These are phyloP conservation scores for Cladorrhinum samala DNA, from an alignment of 495 filamentous ascomycete species.

Conservation along the genomic window DNA sequence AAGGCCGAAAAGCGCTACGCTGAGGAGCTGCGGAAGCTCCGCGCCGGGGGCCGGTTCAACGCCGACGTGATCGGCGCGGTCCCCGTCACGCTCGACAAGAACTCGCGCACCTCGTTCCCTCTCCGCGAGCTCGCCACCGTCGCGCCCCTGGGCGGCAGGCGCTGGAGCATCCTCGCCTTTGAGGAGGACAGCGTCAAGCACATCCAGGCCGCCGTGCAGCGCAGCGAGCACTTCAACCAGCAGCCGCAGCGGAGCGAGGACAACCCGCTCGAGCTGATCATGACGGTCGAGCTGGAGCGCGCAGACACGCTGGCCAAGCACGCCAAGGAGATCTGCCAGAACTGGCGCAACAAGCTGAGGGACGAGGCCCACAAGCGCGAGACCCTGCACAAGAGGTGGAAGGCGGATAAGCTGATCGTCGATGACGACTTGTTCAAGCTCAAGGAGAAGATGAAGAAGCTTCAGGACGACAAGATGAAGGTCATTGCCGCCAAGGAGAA, in stretches of 20 bases:
- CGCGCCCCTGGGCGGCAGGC: conserved; percentile 62
- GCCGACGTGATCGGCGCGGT: conserved; percentile 59
- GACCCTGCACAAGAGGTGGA: conserved; percentile 61
- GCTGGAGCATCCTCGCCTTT: conserved; percentile 56
- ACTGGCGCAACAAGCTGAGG: conserved; percentile 55
- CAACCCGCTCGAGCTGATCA: conserved; percentile 63
- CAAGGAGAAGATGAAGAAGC: conserved; percentile 64
- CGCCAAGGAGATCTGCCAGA: conserved; percentile 49
- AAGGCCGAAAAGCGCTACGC: conserved; percentile 50
- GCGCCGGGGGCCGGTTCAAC: conserved; percentile 57
- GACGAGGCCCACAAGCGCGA: conserved; percentile 48
- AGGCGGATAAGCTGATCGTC: conserved; percentile 48
- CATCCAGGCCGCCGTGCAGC: conserved; percentile 62
- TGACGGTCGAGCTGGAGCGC: conserved; percentile 59
- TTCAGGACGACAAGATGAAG: conserved; percentile 61
- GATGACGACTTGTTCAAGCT: conserved; percentile 65
- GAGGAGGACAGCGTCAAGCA: conserved; percentile 59
- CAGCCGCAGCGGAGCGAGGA: conserved; percentile 65
- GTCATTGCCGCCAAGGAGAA: conserved; percentile 67
- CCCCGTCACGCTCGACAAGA: conserved; percentile 53
- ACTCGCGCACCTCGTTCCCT: conserved; percentile 39
- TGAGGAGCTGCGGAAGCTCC: conserved; percentile 58
- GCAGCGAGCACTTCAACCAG: conserved; percentile 57
- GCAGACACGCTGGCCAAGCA: conserved; percentile 56
- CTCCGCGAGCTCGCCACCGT: conserved; percentile 73